A percentile compares a stretch with the other conserved stretches of the same genome.
These are phyloP conservation scores for Nepenthes gracilis DNA, from an alignment of 148 eudicot species.

Conservation along the genomic window DNA sequence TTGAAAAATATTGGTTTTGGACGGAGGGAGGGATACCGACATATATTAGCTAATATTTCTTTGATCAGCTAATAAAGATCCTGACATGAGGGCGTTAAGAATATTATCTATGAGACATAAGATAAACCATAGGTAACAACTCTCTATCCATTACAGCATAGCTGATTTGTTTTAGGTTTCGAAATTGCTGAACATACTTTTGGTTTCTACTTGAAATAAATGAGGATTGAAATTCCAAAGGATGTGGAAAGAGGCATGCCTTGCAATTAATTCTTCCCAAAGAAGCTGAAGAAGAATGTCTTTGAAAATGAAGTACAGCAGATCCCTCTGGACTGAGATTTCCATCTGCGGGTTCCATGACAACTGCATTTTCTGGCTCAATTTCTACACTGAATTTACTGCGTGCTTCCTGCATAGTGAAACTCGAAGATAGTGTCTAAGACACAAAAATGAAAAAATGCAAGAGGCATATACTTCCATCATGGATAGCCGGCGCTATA, in stretches of 20 bases:
- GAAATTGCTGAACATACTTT: no score
- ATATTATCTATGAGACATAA: no score
- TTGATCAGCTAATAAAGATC: no score
- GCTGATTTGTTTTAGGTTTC: no score
- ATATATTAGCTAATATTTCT: no score
- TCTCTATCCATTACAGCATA: no score
- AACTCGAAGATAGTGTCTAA: not conserved
- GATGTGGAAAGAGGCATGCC: conserved; percentile 24
- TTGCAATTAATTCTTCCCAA: conserved; percentile 72
- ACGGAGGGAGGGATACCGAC: no score
- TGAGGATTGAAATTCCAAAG: not conserved
- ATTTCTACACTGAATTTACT: conserved; percentile 65
- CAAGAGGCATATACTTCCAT: not conserved
- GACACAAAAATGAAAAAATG: not conserved
- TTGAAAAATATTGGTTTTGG: no score
- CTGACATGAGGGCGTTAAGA: no score
- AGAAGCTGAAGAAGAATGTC: conserved; percentile 56
- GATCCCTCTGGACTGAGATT: conserved; percentile 70
- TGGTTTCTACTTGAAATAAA: not conserved
- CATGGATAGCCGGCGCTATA: not conserved
- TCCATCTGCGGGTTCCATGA: conserved; percentile 68
- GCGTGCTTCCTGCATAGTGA: conserved; percentile 70
- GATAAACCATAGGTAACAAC: no score
- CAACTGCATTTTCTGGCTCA: conserved; percentile 67
- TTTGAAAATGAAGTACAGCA: conserved; percentile 53